These are phyloP conservation scores for Brassica balearica DNA, from an alignment of 441 rosid genomes.

Conservation along the genomic window DNA sequence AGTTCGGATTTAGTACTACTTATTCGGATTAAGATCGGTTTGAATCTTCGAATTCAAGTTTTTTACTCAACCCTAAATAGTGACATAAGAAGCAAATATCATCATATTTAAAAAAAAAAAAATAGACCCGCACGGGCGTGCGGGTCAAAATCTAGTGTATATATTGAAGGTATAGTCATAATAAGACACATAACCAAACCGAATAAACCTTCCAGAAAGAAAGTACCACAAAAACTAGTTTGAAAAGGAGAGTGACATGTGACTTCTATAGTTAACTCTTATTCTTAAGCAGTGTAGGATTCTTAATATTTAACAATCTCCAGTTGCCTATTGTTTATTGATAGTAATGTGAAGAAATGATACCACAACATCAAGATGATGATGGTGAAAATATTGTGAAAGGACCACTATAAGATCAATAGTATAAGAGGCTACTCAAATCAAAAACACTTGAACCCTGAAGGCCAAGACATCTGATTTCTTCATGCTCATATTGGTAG, in stretches of 20 bases:
- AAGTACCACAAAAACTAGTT: background rate
- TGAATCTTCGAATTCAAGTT: too few species aligned
- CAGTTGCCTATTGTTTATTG: background rate
- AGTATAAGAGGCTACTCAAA: conserved; percentile 48
- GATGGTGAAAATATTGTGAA: conserved; percentile 11
- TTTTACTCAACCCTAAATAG: too few species aligned
- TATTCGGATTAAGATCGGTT: too few species aligned
- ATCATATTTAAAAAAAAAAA: too few species aligned
- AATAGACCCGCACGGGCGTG: too few species aligned
- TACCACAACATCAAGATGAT: conserved; percentile 35
- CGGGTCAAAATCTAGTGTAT: too few species aligned
- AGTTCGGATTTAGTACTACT: too few species aligned
- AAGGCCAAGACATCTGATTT: conserved; percentile 97
- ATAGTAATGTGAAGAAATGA: background rate
- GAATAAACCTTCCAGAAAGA: background rate
- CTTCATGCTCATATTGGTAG: conserved; percentile 92
- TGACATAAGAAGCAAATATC: too few species aligned
- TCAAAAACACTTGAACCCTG: conserved; percentile 27
- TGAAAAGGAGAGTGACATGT: background rate
- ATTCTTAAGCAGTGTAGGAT: background rate
- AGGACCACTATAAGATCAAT: conserved; percentile 20
- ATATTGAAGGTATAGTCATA: conserved; percentile 10
- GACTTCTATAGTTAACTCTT: background rate
- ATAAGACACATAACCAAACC: background rate
- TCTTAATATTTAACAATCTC: background rate